A percentile compares a stretch with the other conserved stretches of the same genome.
Conservation (phyloP, 225 moss, liverwort and hornwort species). For the Asterella californica region DNA sequence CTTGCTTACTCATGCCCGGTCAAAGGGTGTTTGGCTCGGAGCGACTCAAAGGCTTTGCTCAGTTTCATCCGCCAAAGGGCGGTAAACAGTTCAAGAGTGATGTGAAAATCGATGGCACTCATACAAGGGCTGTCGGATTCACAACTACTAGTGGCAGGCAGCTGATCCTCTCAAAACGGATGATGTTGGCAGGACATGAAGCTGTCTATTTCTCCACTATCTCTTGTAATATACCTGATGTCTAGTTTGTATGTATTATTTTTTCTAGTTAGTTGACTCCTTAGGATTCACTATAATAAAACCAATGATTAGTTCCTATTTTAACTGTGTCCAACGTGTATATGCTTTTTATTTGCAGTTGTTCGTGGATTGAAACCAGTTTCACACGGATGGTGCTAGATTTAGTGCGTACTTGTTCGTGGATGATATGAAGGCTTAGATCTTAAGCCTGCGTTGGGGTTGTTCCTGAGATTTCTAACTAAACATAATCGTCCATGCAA, state of each 20-base stretch:
- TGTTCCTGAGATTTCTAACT: background rate
- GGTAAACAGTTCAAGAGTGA: slow-evolving; percentile 10
- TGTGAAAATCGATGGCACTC: slow-evolving; percentile 18
- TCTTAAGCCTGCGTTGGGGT: background rate
- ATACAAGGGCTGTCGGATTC: slow-evolving; percentile 9
- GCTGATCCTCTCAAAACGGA: slow-evolving; percentile 25
- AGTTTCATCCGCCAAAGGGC: background rate
- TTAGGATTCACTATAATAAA: slow-evolving; percentile 1
- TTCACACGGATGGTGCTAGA: too few species aligned
- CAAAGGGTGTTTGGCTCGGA: background rate
- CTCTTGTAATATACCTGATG: slow-evolving; percentile 20
- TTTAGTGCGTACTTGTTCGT: background rate
- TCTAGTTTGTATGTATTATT: slow-evolving; percentile 20
- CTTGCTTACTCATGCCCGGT: background rate
- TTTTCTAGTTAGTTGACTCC: background rate
- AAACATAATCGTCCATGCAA: too few species aligned
- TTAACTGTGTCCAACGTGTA: too few species aligned
- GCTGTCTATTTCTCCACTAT: slow-evolving; percentile 38
- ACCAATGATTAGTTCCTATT: background rate
- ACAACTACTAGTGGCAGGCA: slow-evolving; percentile 34
- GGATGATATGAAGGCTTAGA: background rate
- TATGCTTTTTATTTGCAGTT: background rate
- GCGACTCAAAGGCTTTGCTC: background rate
- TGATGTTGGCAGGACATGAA: slow-evolving; percentile 26
- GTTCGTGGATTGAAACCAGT: too few species aligned